Evolutionary conservation across 345 rosid genomes (phyloP), one percentile per base, ranked within the genome.

Genomic region (Schrenkiella parvula): DNA sequence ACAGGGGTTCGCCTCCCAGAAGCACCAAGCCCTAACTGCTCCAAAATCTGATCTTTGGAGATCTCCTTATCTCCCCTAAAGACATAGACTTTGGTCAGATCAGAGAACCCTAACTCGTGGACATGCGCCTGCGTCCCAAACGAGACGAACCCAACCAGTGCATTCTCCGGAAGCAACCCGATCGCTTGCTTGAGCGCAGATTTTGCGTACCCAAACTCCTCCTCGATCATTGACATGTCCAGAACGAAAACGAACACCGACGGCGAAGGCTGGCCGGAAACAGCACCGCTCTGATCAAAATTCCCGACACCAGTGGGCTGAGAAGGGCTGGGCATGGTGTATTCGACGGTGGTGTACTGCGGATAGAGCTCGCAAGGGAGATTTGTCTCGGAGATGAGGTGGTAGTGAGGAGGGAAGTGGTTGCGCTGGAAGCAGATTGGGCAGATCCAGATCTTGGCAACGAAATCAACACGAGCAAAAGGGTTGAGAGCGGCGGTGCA

Each of bases 401-500:
- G 71, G 62, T 95, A 95, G 62, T 92, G 92, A 10, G 93, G 87
- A 12, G 99, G 98, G 56, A 95, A 92, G 57, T 87, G 92, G 63
- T 87, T 95, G 29, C 99, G 88, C 70, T 89, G 96, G 79, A 56
- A 95, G 37, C 99, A 95, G 80, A 95, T 84, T 4, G 98, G 98
- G 61, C 99, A 95, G 89, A 88, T 95, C 99, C 99, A 95, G 88
- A 92, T 86, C 96, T 87, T 92, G 59, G 92, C 98, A 0, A 81
- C 28, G 84, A 87, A 88, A 75, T 95, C 99, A 9, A 92, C 98
- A 38, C 92, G 89, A 11, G 89, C 59, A 46, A 73, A 95, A 41
- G 91, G 85, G 39, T 90, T 95, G 70, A 95, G 88, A 4, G 76
- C 80, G 28, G 93, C 82, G 11, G 93, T n/a, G 73, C 98, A 95